phyloP scores from a whole-genome alignment of 129 eudicot species.

The Ambrosia trifida region DNA sequence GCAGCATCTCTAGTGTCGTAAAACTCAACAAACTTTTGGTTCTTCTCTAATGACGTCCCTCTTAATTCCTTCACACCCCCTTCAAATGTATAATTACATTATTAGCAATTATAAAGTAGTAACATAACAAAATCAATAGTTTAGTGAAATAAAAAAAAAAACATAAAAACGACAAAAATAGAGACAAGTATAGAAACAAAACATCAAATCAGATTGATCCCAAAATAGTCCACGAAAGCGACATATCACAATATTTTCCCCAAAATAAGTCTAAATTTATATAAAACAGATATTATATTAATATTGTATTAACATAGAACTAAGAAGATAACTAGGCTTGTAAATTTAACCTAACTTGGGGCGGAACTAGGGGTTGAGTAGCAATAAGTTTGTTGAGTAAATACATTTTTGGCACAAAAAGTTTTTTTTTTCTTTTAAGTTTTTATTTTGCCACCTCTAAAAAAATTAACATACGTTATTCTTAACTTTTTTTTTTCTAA shows the following conservation, averaged over 20 bases:
- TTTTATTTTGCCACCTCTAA: too few relatives aligned
- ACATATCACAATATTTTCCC: conserved; percentile 33
- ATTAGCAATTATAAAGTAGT: not conserved
- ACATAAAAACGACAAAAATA: conserved; percentile 35
- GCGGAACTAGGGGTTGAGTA: too few relatives aligned
- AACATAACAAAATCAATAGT: not conserved
- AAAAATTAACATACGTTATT: too few relatives aligned
- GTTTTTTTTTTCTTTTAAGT: too few relatives aligned
- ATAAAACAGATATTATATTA: too few relatives aligned
- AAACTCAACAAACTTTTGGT: conserved; percentile 74
- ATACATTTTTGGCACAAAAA: too few relatives aligned
- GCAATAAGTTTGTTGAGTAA: too few relatives aligned
- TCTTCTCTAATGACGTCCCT: conserved; percentile 58
- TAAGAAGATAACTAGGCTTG: too few relatives aligned
- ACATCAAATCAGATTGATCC: conserved; percentile 33
- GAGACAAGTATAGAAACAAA: conserved; percentile 7
- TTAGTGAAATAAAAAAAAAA: conserved; percentile 19
- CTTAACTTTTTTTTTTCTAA: too few relatives aligned
- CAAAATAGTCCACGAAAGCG: conserved; percentile 36
- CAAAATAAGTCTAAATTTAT: not conserved
- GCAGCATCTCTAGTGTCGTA: conserved; percentile 76
- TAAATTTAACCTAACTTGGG: too few relatives aligned
- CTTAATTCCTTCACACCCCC: conserved; percentile 81
- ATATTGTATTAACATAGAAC: too few relatives aligned
- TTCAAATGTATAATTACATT: conserved; percentile 4